A percentile compares a stretch with the other conserved stretches of the same genome.
These are phyloP conservation scores for Perkinsus olseni DNA, from an alignment of 169 alveolate species.

Conservation along the genomic window DNA sequence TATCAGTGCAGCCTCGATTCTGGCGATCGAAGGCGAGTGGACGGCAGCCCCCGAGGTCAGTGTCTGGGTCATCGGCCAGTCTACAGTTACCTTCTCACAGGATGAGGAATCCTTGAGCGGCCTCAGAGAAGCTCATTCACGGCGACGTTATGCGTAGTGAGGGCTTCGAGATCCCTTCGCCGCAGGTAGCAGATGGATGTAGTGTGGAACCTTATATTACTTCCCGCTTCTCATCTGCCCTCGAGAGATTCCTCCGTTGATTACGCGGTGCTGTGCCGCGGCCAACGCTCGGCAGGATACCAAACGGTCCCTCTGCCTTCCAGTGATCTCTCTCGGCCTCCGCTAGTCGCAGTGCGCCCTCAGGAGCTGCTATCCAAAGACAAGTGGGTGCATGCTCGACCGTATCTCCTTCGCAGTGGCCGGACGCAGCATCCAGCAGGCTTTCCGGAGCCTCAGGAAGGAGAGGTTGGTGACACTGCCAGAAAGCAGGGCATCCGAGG, in stretches of 20 bases:
- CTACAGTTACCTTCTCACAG: neutral
- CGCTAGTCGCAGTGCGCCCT: too few species aligned
- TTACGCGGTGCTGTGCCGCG: too few species aligned
- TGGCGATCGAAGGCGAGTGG: neutral
- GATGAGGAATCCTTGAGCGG: neutral
- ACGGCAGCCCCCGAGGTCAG: neutral
- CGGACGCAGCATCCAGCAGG: neutral
- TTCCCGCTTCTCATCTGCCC: too few species aligned
- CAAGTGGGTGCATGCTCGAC: neutral
- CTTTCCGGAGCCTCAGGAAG: neutral
- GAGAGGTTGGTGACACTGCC: neutral
- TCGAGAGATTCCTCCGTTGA: too few species aligned
- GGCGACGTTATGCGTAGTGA: neutral
- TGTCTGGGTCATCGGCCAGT: neutral
- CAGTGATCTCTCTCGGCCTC: too few species aligned
- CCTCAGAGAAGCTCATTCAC: neutral
- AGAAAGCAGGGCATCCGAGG: too few species aligned
- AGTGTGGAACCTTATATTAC: neutral
- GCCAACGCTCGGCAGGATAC: too few species aligned
- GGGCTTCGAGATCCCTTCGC: neutral
- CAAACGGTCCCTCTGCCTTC: too few species aligned
- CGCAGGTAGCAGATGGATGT: neutral
- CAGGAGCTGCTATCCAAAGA: neutral
- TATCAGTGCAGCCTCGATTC: neutral
- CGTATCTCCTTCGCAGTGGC: neutral